These are phyloP conservation scores for Aspergillus sp. DNA, from an alignment of 2,329 filamentous ascomycete species.

Conservation along the genomic window DNA sequence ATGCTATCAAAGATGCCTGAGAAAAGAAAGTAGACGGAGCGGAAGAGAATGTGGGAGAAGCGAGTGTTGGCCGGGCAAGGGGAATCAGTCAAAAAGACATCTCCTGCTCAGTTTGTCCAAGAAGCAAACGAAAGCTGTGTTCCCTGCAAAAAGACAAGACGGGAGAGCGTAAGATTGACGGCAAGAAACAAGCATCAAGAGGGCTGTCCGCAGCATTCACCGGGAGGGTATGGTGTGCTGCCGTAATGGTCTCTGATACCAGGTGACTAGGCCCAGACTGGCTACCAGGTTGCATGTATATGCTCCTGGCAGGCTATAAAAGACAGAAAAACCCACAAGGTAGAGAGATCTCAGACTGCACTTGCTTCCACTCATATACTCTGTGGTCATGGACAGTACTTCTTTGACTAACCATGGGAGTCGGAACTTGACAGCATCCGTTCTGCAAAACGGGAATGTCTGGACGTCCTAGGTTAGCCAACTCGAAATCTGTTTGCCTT, in stretches of 20 bases:
- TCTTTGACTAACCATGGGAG: neutral
- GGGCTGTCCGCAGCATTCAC: slow-evolving; percentile 14
- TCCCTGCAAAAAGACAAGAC: slow-evolving; percentile 2
- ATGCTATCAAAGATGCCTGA: neutral
- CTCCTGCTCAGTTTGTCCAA: neutral
- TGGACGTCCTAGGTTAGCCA: neutral
- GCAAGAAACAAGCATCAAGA: slow-evolving; percentile 7
- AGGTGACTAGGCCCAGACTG: neutral
- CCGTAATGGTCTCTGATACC: neutral
- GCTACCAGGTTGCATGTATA: neutral
- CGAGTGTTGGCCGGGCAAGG: slow-evolving; percentile 2
- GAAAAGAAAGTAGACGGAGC: neutral
- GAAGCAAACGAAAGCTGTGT: slow-evolving; percentile 9
- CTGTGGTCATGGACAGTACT: neutral
- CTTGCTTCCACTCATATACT: neutral
- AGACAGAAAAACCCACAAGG: neutral
- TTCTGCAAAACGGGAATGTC: neutral
- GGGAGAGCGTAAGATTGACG: slow-evolving; percentile 7
- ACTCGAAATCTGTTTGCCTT: neutral
- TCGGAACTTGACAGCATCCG: neutral
- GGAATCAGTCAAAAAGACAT: neutral
- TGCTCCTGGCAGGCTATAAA: neutral
- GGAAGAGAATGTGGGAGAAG: neutral
- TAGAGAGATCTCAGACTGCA: neutral
- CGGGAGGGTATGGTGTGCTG: neutral